Conservation (phyloP, 2,329 filamentous ascomycete genomes). For the Elsinoe batatas region DNA sequence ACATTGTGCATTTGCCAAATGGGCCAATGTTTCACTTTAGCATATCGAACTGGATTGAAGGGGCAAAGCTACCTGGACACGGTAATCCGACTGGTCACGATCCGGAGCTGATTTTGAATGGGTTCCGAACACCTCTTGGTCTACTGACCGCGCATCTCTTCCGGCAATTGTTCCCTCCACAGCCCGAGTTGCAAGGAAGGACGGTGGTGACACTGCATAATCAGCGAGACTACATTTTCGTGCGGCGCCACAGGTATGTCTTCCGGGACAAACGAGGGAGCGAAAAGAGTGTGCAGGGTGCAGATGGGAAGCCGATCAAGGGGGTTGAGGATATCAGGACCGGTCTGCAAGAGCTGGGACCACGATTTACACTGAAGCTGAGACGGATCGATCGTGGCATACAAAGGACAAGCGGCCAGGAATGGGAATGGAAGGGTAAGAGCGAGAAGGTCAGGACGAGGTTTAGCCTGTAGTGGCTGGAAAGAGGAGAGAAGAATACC, state of each 20-base stretch:
- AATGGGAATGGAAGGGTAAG: slow-evolving; percentile 93
- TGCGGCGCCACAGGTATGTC: slow-evolving; percentile 80
- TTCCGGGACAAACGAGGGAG: slow-evolving; percentile 81
- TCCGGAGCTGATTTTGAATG: slow-evolving; percentile 83
- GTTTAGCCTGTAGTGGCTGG: slow-evolving; percentile 63
- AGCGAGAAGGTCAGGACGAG: slow-evolving; percentile 92
- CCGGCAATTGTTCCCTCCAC: slow-evolving; percentile 65
- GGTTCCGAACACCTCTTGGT: slow-evolving; percentile 88
- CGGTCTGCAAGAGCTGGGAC: slow-evolving; percentile 83
- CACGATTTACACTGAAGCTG: slow-evolving; percentile 75
- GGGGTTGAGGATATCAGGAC: slow-evolving; percentile 79
- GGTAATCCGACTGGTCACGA: slow-evolving; percentile 84
- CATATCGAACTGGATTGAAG: slow-evolving; percentile 83
- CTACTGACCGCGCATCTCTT: slow-evolving; percentile 80
- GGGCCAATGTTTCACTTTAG: slow-evolving; percentile 91
- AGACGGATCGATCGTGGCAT: slow-evolving; percentile 87
- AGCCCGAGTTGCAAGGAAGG: slow-evolving; percentile 72
- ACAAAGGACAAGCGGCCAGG: slow-evolving; percentile 61
- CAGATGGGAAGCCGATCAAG: slow-evolving; percentile 72
- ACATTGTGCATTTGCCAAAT: slow-evolving; percentile 70
- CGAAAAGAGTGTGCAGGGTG: slow-evolving; percentile 74
- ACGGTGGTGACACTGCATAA: slow-evolving; percentile 92
- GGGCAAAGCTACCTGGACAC: slow-evolving; percentile 78
- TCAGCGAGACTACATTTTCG: slow-evolving; percentile 92
- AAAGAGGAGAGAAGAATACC: background rate